Percentiles rank a stretch among this genome's conserved stretches.
Conservation (phyloP, 2,329 filamentous ascomycete genomes). For the Tolypocladium nubicola region DNA sequence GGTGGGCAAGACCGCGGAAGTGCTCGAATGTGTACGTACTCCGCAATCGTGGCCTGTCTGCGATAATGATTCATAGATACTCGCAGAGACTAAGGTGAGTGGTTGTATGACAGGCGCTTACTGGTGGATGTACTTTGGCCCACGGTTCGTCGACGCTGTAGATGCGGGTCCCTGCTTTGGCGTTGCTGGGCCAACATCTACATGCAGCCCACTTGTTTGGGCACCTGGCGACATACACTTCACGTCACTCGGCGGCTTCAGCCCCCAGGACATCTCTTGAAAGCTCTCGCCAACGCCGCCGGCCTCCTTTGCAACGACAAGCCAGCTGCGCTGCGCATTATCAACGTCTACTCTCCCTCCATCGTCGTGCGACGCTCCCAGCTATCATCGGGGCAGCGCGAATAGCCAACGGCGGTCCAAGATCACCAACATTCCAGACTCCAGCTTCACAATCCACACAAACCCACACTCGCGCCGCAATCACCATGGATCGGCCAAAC, state of each 20-base stretch:
- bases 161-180: neutral
- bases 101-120: too few relatives aligned
- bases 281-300: neutral
- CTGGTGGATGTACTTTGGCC: too few relatives aligned
- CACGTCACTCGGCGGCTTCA: neutral
- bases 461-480: neutral
- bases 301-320: neutral
- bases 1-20: too few relatives aligned
- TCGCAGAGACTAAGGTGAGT: too few relatives aligned
- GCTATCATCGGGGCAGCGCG: neutral
- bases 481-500: constrained; percentile 37
- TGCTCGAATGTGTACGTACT: too few relatives aligned
- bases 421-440: neutral
- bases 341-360: neutral
- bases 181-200: neutral
- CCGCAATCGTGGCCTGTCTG: too few relatives aligned
- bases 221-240: neutral
- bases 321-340: neutral
- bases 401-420: neutral
- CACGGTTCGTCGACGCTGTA: neutral
- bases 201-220: neutral
- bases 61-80: too few relatives aligned
- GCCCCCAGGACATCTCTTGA: neutral
- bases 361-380: neutral
- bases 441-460: neutral